These are phyloP conservation scores for Citrullus amarus DNA, from an alignment of 306 rosid genomes.

Conservation along the genomic window DNA sequence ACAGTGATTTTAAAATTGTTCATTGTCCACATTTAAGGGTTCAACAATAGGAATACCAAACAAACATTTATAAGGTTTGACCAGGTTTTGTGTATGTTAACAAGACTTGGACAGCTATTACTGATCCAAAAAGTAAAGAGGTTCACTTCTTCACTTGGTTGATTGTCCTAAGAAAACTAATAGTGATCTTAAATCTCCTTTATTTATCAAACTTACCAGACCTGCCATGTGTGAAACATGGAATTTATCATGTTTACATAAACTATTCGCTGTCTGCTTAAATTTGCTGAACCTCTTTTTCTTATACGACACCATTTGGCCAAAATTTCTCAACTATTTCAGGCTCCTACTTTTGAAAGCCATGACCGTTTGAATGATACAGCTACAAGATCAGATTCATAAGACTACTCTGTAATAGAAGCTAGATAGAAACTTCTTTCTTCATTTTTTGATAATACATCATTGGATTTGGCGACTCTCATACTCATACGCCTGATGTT, in stretches of 20 bases:
- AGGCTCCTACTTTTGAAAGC: neutral
- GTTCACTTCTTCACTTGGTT: neutral
- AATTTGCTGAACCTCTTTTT: neutral
- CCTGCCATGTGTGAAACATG: neutral
- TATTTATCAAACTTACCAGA: neutral
- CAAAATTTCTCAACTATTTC: neutral
- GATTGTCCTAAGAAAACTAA: neutral
- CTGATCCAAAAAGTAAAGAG: neutral
- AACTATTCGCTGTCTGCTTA: neutral
- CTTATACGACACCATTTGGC: neutral
- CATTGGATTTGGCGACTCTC: neutral
- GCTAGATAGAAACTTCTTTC: neutral
- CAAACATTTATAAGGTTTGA: neutral
- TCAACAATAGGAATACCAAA: neutral
- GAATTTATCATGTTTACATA: neutral
- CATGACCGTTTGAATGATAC: neutral
- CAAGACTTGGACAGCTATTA: neutral
- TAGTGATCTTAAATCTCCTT: neutral
- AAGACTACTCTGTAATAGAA: neutral
- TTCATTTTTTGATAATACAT: neutral
- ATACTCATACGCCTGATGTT: neutral
- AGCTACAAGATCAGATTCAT: neutral
- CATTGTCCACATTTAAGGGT: neutral
- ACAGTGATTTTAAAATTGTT: neutral
- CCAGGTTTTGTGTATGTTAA: neutral